Evolutionary conservation across 352 stramenopile species (phyloP), one percentile per base, ranked within the genome.

Genomic region (Pythium aphanidermatum): DNA sequence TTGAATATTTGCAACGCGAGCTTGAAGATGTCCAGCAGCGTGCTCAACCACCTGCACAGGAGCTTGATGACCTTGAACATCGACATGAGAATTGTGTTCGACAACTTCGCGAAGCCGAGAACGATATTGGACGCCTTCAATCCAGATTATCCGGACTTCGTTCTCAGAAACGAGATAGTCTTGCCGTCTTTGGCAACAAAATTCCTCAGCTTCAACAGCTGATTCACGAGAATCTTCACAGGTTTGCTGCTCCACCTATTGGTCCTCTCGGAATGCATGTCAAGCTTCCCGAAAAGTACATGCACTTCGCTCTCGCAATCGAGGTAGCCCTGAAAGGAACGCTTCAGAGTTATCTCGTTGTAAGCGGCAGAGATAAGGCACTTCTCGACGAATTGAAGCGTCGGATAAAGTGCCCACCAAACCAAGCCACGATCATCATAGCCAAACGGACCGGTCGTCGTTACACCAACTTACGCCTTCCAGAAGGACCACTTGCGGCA

Each of bases 391-490:
- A 86, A 5, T 47, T 92, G 31, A 92, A 90, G 55, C 69, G 72
- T 5, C 73, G 66, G 14, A 66, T 68, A 42, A 74, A 81, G 37
- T 89, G 73, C 44, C 69, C 68, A 4, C 60, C 63, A 2, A 90
- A 86, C 33, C 72, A 86, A 50, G 77, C 75, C n/a, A 74, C 72
- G 19, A 91, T 90, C 25, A 81, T 92, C 43, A 92, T 92, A 51
- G 70, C 77, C 2, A 68, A 81, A 45, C 70, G 80, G 4, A 68
- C 42, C 26, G 60, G 63, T n/a, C 51, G 61, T 8, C 59, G 74
- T 9, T 88, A 92, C 26, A 43, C 42, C 2, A 78, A 74, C 43
- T 46, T 93, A 21, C 72, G 71, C 10, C 17, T 89, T 0, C 65
- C 78, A 5, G 68, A 82, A 24, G 76, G 76, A 5, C 36, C 57